phyloP scores from a whole-genome alignment of 176 grass and related monocot genomes.

The Paspalum notatum region DNA sequence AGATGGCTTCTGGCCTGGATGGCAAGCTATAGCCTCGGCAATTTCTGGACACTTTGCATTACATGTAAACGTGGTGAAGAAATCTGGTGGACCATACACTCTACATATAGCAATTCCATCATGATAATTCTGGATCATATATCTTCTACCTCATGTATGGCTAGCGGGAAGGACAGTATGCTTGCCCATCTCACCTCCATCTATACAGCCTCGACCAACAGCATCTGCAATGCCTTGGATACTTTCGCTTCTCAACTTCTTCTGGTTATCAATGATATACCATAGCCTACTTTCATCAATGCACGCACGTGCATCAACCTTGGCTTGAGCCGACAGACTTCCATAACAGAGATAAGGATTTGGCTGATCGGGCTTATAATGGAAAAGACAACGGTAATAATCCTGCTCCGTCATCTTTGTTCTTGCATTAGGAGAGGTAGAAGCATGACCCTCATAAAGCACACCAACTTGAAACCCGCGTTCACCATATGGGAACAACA shows the following conservation, averaged over 20 bases:
- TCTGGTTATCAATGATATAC: rapidly evolving
- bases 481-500: not conserved
- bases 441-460: rapidly evolving
- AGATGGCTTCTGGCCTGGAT: not conserved
- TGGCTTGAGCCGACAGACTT: too few species aligned
- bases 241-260: rapidly evolving
- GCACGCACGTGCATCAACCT: too few species aligned
- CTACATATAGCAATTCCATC: not conserved
- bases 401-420: not conserved
- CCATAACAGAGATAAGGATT: too few species aligned
- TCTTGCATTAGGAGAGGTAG: rapidly evolving
- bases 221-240: too few species aligned
- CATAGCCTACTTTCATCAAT: not conserved
- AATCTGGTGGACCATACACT: too few species aligned
- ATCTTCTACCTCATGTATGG: not conserved
- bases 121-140: not conserved
- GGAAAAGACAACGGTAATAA: too few species aligned
- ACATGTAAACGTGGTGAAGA: not conserved
- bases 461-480: not conserved
- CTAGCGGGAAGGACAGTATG: not conserved
- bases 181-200: not conserved
- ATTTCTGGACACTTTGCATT: not conserved
- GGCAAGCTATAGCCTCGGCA: not conserved
- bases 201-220: too few species aligned
- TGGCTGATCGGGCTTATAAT: too few species aligned